Conservation (phyloP, 805 yeast species). For the Pichia membranifaciens region DNA sequence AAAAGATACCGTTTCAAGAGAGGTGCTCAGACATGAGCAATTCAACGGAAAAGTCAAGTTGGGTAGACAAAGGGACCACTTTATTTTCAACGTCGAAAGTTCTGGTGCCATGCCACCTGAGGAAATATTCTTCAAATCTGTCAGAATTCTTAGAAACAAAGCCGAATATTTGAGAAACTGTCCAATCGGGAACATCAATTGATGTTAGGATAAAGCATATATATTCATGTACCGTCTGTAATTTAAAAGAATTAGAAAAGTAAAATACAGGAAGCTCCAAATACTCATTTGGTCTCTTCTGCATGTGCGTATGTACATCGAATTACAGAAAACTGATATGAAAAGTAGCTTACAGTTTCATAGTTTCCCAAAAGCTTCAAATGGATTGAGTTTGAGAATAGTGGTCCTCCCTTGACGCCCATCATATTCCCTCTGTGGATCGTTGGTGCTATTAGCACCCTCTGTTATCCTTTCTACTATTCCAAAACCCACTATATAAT, state of each 20-base stretch:
- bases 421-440: constrained; percentile 26
- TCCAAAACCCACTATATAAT: constrained; percentile 28
- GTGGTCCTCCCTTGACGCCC: constrained; percentile 41
- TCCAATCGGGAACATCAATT: constrained; percentile 50
- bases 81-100: constrained; percentile 89
- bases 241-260: no score
- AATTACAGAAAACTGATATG: not conserved
- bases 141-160: constrained; percentile 79
- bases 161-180: constrained; percentile 73
- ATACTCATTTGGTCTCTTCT: no score
- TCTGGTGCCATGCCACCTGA: constrained; percentile 97
- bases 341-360: constrained; percentile 14
- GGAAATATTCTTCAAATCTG: constrained; percentile 88
- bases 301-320: not conserved
- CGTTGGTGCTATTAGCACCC: constrained; percentile 15
- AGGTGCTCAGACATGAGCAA: constrained; percentile 89
- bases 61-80: constrained; percentile 89
- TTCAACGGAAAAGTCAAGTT: constrained; percentile 83
- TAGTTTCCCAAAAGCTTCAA: constrained; percentile 22
- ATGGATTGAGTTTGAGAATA: constrained; percentile 33
- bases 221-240: no score
- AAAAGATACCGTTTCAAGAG: constrained; percentile 94
- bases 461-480: constrained; percentile 23
- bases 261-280: no score
- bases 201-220: not conserved